phyloP scores from a whole-genome alignment of 345 rosid genomes.

The Eutrema japonicum region DNA sequence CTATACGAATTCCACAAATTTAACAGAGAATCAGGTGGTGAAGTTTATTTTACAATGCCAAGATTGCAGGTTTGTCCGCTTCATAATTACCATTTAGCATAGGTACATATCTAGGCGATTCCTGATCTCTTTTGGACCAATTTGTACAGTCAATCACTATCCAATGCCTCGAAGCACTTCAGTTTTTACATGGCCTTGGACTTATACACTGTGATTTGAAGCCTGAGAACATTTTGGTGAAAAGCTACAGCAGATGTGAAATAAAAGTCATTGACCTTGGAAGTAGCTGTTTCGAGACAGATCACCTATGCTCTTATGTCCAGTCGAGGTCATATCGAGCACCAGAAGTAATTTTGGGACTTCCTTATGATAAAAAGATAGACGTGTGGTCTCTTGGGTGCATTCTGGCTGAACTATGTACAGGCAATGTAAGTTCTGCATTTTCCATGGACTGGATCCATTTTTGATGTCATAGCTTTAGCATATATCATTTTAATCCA shows the following conservation, averaged over 20 bases:
- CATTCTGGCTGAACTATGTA: slow-evolving; percentile 96
- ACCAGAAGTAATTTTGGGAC: slow-evolving; percentile 95
- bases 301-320: slow-evolving; percentile 95
- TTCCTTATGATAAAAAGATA: slow-evolving; percentile 93
- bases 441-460: slow-evolving; percentile 13
- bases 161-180: slow-evolving; percentile 97
- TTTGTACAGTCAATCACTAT: slow-evolving; percentile 89
- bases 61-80: slow-evolving; percentile 83
- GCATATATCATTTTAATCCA: not conserved
- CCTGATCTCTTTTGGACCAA: slow-evolving; percentile 33
- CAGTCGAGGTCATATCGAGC: slow-evolving; percentile 99
- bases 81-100: slow-evolving; percentile 32
- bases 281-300: slow-evolving; percentile 99
- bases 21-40: slow-evolving; percentile 99
- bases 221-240: slow-evolving; percentile 94
- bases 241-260: slow-evolving; percentile 98
- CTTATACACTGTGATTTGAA: slow-evolving; percentile 97
- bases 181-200: slow-evolving; percentile 91
- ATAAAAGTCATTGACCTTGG: slow-evolving; percentile 99
- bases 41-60: slow-evolving; percentile 99
- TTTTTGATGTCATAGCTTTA: not conserved
- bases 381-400: slow-evolving; percentile 99
- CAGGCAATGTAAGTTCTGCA: slow-evolving; percentile 86
- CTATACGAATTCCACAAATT: slow-evolving; percentile 98
- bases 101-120: slow-evolving; percentile 14